Evolutionary conservation across 495 filamentous ascomycete genomes (phyloP).

Genomic region (Aspergillus hancockii): DNA sequence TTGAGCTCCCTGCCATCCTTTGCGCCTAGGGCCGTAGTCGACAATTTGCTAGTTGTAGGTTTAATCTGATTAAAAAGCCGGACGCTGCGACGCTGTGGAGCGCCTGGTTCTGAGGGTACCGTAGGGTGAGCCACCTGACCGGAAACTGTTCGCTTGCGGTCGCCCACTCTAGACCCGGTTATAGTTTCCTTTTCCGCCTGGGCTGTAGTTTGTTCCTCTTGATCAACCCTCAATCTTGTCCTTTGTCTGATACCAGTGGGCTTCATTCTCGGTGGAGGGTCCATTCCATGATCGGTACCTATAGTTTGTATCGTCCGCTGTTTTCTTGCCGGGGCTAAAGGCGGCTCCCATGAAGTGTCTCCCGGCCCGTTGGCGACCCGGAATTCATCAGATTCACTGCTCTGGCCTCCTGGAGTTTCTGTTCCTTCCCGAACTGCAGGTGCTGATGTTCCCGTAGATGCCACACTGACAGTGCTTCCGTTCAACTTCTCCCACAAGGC

Average conservation of each 20-base stretch:
- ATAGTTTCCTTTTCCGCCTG: constrained; percentile 39
- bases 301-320: constrained; percentile 58
- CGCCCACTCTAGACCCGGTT: constrained; percentile 41
- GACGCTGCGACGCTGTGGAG: constrained; percentile 75
- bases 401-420: constrained; percentile 46
- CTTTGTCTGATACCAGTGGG: constrained; percentile 52
- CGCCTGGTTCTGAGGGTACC: constrained; percentile 60
- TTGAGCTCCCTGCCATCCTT: constrained; percentile 72
- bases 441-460: constrained; percentile 27
- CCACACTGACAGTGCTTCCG: constrained; percentile 45
- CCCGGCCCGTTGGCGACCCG: constrained; percentile 38
- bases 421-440: constrained; percentile 40
- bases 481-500: constrained; percentile 61
- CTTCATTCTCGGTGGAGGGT: constrained; percentile 66
- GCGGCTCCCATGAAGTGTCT: constrained; percentile 56
- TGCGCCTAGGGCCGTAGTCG: constrained; percentile 49
- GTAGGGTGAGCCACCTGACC: constrained; percentile 70
- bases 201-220: constrained; percentile 44
- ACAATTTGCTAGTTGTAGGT: constrained; percentile 59
- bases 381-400: constrained; percentile 46
- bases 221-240: constrained; percentile 50
- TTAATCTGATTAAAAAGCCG: constrained; percentile 72
- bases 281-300: constrained; percentile 49
- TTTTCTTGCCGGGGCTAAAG: constrained; percentile 66
- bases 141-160: constrained; percentile 83